Percentiles rank a stretch among this genome's conserved stretches.
Evolutionary conservation across 2,329 filamentous ascomycete genomes (phyloP).

Genomic region (Arachnopeziza araneosa): DNA sequence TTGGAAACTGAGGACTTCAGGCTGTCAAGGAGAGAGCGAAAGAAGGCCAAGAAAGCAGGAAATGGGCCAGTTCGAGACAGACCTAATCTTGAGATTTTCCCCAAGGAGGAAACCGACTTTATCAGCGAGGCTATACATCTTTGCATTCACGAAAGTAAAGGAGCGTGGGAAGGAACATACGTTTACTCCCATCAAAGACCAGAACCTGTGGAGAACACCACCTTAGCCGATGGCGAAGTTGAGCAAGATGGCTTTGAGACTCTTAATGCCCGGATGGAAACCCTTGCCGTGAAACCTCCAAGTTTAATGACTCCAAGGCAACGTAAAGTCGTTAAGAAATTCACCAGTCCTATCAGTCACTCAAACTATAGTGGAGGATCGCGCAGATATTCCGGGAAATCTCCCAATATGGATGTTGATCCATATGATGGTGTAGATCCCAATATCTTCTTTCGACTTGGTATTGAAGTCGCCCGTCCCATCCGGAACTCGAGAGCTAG

Average conservation of each 20-base stretch:
- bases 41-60: conserved; percentile 23
- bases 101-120: conserved; percentile 22
- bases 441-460: conserved; percentile 25
- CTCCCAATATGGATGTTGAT: conserved; percentile 6
- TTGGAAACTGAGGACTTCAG: conserved; percentile 4
- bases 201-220: background rate
- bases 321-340: conserved; percentile 18
- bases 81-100: conserved; percentile 18
- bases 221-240: background rate
- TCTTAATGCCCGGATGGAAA: background rate
- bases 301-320: conserved; percentile 24
- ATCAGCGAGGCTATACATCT: conserved; percentile 28
- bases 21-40: conserved; percentile 21
- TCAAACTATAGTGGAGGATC: conserved; percentile 15
- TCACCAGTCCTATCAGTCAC: conserved; percentile 13
- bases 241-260: conserved; percentile 2
- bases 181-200: conserved; percentile 12
- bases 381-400: conserved; percentile 13
- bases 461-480: conserved; percentile 20
- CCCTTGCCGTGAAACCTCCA: conserved; percentile 13
- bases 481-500: conserved; percentile 18
- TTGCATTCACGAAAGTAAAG: conserved; percentile 24
- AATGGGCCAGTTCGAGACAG: conserved; percentile 8
- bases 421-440: conserved; percentile 21
- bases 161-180: conserved; percentile 25